Percentiles rank a stretch among this genome's conserved stretches.
These are phyloP conservation scores for Colletotrichum destructivum DNA, from an alignment of 2,329 filamentous ascomycete species.

Conservation along the genomic window DNA sequence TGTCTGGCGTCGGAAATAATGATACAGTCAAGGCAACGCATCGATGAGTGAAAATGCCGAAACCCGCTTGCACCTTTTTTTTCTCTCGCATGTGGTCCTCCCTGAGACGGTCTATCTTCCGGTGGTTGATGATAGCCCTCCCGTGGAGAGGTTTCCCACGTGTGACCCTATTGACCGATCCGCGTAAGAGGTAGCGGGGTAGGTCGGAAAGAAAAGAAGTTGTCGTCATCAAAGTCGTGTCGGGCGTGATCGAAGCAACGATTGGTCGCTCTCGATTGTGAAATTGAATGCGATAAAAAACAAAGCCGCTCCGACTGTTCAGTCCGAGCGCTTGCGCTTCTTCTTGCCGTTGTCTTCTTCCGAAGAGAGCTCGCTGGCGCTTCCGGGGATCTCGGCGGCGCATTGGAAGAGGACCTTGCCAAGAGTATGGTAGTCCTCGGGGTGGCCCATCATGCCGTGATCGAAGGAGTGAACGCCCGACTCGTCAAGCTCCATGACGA, in stretches of 20 bases:
- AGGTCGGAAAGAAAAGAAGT: conserved; percentile 42
- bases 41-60: conserved; percentile 55
- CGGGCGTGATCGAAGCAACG: conserved; percentile 49
- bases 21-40: conserved; percentile 61
- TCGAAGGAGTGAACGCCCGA: conserved; percentile 67
- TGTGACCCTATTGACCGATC: conserved; percentile 50
- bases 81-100: conserved; percentile 53
- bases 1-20: conserved; percentile 54
- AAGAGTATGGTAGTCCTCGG: conserved; percentile 76
- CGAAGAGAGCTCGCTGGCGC: conserved; percentile 70
- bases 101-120: conserved; percentile 50
- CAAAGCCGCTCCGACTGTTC: conserved; percentile 47
- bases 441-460: conserved; percentile 57
- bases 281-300: conserved; percentile 40
- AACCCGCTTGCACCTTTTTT: conserved; percentile 54
- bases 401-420: conserved; percentile 88
- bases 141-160: conserved; percentile 18
- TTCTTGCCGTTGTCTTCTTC: conserved; percentile 69
- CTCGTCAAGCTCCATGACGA: conserved; percentile 90
- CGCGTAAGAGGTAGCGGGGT: conserved; percentile 45
- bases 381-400: conserved; percentile 80
- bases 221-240: conserved; percentile 49
- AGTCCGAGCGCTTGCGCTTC: conserved; percentile 87
- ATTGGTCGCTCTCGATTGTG: conserved; percentile 35
- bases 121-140: conserved; percentile 32